Conservation (phyloP, 768 basidiomycete genomes). For the Agrocybe pediades region DNA sequence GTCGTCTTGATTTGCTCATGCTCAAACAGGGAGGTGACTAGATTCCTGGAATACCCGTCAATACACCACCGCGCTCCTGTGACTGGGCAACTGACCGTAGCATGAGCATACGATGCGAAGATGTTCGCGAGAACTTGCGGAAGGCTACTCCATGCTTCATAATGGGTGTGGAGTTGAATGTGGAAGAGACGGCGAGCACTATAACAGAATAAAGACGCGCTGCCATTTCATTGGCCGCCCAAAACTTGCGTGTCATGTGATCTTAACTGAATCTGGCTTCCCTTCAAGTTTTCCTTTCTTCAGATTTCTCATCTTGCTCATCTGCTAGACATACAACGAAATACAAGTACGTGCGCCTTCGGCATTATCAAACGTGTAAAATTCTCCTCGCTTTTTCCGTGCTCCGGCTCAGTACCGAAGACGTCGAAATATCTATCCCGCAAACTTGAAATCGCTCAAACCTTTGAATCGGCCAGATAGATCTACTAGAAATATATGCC, state of each 20-base stretch:
- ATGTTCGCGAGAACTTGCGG: constrained; percentile 88
- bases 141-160: constrained; percentile 97
- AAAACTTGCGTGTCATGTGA: neutral
- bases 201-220: too few species aligned
- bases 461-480: constrained; percentile 46
- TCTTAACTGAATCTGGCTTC: neutral
- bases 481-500: constrained; percentile 55
- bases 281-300: neutral
- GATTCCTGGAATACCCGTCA: constrained; percentile 56
- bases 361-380: too few species aligned
- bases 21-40: constrained; percentile 91
- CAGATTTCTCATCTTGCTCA: neutral
- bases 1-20: constrained; percentile 98
- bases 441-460: constrained; percentile 33
- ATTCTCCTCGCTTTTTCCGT: neutral
- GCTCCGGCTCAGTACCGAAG: neutral
- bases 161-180: constrained; percentile 10
- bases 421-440: constrained; percentile 21
- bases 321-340: neutral
- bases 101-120: constrained; percentile 92
- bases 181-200: neutral
- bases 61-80: neutral
- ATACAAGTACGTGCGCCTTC: neutral
- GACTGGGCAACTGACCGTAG: constrained; percentile 61
- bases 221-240: neutral